Evolutionary conservation across 345 rosid species (phyloP).

Genomic region (Syzygium grande): DNA sequence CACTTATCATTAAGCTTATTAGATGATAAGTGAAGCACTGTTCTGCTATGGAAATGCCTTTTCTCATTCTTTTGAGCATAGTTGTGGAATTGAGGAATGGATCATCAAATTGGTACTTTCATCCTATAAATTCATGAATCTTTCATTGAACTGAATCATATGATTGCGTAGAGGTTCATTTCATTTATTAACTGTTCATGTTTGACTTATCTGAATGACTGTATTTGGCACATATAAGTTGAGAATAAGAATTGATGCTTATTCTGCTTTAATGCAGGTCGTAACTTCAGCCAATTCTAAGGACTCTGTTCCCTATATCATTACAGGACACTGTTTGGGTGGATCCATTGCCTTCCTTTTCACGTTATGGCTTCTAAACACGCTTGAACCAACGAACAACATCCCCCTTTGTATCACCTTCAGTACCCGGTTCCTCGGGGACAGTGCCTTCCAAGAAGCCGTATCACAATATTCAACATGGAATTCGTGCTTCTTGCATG

Average conservation of each 20-base stretch:
- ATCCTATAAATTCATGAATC: no score
- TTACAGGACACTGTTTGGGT: conserved; percentile 52
- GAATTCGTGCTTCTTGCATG: conserved; percentile 53
- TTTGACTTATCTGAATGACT: not conserved
- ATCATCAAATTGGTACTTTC: not conserved
- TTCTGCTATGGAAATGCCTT: not conserved
- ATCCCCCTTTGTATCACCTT: conserved; percentile 65
- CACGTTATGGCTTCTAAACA: conserved; percentile 50
- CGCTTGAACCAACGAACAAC: conserved; percentile 6
- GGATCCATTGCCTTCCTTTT: conserved; percentile 70
- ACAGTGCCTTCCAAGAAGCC: conserved; percentile 22
- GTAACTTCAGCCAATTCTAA: not conserved
- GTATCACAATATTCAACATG: conserved; percentile 19
- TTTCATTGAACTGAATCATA: no score
- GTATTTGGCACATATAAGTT: not conserved
- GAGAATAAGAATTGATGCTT: not conserved
- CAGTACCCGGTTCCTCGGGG: conserved; percentile 52
- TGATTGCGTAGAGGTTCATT: not conserved
- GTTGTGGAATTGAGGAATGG: not conserved
- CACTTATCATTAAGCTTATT: not conserved
- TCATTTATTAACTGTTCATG: not conserved
- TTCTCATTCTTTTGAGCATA: not conserved
- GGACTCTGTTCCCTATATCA: conserved; percentile 10
- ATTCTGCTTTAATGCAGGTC: not conserved
- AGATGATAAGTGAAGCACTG: not conserved